Evolutionary conservation across 495 filamentous ascomycete genomes (phyloP), one percentile per base, ranked within the genome.

Genomic region (Cairneyella variabilis): DNA sequence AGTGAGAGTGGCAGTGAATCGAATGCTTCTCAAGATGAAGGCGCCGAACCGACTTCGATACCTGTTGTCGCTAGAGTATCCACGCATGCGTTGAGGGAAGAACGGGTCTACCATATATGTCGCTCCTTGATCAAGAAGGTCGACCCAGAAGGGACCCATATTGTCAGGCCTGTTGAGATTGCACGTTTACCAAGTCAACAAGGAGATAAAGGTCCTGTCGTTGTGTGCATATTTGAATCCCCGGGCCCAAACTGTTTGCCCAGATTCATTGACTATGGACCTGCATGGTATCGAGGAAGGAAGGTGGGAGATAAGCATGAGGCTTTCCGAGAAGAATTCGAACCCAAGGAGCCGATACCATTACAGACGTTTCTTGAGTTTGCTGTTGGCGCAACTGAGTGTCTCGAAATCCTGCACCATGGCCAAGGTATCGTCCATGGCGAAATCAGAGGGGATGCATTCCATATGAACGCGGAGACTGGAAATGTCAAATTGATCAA

Each of bases 391-490:
- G 88, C 90, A 6, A 81, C 85, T 14, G 84, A 92, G 61, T 93
- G 89, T 61, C 64, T 91, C 37, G 91, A 96, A 65, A 83, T 93
- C 23, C 62, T 96, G 12, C 91, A 96, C 59, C 88, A 95, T 69
- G 85, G 87, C 1, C 76, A 90, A 34, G 82, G 84, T 38, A 82
- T 89, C 16, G 82, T 95, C 1, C 90, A 96, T 62, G 91, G 90
- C 44, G 91, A 96, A 66, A 80, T 96, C 36, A 78, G 91, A 20
- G 85, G 81, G 0, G 91, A 96, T 69, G 88, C 91, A 0, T 96
- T 95, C 64, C 89, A 95, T 61, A 91, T 85, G 69, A 83, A 84
- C 61, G 62, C 73, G 6, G 79, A 88, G 40, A 77, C 75, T 7
- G 80, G 83, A 20, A 64, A 72, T 27, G 90, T 95, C 48, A 91